Conservation (phyloP, 2,329 filamentous ascomycete species). For the Fusarium aywerte region DNA sequence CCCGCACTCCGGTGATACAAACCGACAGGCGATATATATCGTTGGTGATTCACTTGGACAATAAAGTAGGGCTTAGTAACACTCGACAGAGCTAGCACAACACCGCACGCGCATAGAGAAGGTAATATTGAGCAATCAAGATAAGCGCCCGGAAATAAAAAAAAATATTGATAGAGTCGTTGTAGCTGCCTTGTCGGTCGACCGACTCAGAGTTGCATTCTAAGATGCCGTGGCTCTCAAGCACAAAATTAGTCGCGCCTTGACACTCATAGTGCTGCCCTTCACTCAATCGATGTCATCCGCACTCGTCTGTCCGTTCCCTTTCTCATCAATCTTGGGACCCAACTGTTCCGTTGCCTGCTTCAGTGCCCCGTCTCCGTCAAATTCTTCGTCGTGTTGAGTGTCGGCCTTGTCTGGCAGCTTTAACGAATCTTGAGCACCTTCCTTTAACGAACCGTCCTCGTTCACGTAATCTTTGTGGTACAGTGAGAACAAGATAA, state of each 20-base stretch:
- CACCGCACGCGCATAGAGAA: background rate
- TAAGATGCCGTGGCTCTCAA: background rate
- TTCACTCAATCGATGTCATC: slow-evolving; percentile 58
- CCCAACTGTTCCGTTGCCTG: slow-evolving; percentile 54
- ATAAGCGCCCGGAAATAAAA: background rate
- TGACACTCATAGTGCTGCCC: background rate
- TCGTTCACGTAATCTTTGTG: slow-evolving; percentile 73
- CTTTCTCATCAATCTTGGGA: slow-evolving; percentile 39
- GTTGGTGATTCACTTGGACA: background rate
- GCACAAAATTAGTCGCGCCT: background rate
- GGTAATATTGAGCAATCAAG: background rate
- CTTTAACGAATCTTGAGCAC: slow-evolving; percentile 48
- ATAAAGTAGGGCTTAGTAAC: background rate
- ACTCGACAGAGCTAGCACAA: background rate
- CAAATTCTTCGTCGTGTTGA: slow-evolving; percentile 42
- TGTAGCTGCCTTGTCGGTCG: background rate
- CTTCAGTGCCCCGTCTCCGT: slow-evolving; percentile 53
- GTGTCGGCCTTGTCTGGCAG: slow-evolving; percentile 1
- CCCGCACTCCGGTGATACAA: background rate
- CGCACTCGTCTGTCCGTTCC: slow-evolving; percentile 45
- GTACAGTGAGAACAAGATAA: slow-evolving; percentile 82
- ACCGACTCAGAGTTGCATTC: background rate
- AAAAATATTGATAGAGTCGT: background rate
- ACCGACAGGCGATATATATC: background rate
- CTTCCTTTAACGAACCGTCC: slow-evolving; percentile 63